Evolutionary conservation across 176 grass and related monocot species (phyloP), one percentile per base, ranked within the genome.

Genomic region (Lolium rigidum): DNA sequence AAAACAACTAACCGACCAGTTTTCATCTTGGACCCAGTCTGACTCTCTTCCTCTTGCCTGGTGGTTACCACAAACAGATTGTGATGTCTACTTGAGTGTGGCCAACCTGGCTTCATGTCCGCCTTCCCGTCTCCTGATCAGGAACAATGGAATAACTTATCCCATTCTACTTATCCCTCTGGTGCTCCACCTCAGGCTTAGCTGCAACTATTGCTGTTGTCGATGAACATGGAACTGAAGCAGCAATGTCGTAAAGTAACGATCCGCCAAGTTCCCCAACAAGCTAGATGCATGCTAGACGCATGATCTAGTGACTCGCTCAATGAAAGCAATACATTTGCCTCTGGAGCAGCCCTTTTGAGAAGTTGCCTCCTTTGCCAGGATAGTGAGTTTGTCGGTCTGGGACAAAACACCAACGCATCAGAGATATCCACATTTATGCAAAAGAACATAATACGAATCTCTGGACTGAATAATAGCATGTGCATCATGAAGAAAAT

Each of bases 241-340:
- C 58, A 20, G 21, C 31, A 31, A 87, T 87, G 58, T 87, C 78
- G 0, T 78, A 87, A 82, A 87, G 85, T 55, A 70, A 82, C 0
- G 78, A 81, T 9, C 68, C 85, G n/a, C 85, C 85, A 81, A 87
- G 78, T 65, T 87, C 85, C 28, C 70, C 70, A 31, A 87, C 80
- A 87, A 87, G 47, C 31, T 87, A 70, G 56, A 43, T 43, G 41
- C 41, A 82, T 16, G 47, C 31, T 87, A 70, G 56, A 43, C 7
- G 41, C 41, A 82, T 16, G 78, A 56, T 74, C 78, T 82, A 52
- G 58, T 56, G 70, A 87, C 78, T 41, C 35, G 70, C 46, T 87
- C 85, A 76, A 81, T 71, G 73, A 87, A 87, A 76, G 47, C 79
- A 44, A 28, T 61, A 3, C 78, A 87, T 82, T 76, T 28, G 3